Evolutionary conservation across 257 asterid species (phyloP).

Genomic region (Scutellaria galericulata): DNA sequence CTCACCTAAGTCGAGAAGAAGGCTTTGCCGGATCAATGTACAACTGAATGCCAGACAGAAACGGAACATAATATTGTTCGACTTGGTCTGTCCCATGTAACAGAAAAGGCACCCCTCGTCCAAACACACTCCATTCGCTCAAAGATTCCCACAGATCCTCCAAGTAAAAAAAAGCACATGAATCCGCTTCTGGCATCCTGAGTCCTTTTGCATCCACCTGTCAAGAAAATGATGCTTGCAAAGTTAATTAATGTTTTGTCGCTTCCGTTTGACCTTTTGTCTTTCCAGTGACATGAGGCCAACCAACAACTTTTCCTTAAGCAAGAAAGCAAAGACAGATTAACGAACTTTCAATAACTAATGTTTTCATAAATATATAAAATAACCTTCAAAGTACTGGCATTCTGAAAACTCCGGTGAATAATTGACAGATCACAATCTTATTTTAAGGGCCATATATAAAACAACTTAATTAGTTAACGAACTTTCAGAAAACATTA

Average conservation of each 20-base stretch:
- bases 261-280: background rate
- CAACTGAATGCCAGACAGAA: constrained; percentile 80
- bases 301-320: constrained; percentile 13
- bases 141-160: constrained; percentile 75
- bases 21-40: constrained; percentile 58
- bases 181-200: constrained; percentile 43
- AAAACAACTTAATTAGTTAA: background rate
- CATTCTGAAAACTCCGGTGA: constrained; percentile 8
- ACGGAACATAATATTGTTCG: constrained; percentile 75
- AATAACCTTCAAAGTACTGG: background rate
- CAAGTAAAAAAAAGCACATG: constrained; percentile 54
- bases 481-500: constrained; percentile 9
- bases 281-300: constrained; percentile 25
- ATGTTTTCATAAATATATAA: constrained; percentile 9
- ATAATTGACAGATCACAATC: background rate
- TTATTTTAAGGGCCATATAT: background rate
- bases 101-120: constrained; percentile 71
- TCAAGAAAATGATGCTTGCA: constrained; percentile 29
- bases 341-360: constrained; percentile 27
- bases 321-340: constrained; percentile 7
- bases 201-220: constrained; percentile 50
- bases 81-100: constrained; percentile 52
- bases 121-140: constrained; percentile 64
- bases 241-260: constrained; percentile 8
- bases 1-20: constrained; percentile 52